Percentiles rank a stretch among this genome's conserved stretches.
Conservation (phyloP, 805 yeast genomes). For the Lachancea mirantina region DNA sequence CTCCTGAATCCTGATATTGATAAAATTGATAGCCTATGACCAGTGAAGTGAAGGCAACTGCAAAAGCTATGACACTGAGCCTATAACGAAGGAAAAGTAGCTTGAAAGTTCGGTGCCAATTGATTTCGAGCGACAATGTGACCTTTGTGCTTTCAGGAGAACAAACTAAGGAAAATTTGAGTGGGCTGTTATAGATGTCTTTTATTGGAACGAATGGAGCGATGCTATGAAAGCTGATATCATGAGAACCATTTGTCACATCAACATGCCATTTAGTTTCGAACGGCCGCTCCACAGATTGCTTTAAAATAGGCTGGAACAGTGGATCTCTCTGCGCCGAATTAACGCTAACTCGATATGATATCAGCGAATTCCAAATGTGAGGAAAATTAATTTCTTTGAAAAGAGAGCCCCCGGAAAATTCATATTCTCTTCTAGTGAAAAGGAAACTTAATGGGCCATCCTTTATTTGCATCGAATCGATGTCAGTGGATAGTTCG, state of each 20-base stretch:
- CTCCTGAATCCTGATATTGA: conserved; percentile 32
- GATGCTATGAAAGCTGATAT: conserved; percentile 48
- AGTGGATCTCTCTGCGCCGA: conserved; percentile 5
- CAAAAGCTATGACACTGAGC: conserved; percentile 62
- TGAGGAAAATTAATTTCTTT: conserved; percentile 22
- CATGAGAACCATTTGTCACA: conserved; percentile 34
- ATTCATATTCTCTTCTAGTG: conserved; percentile 5
- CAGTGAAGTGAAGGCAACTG: conserved; percentile 50
- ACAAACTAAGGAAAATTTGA: conserved; percentile 18
- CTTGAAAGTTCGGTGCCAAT: conserved; percentile 44
- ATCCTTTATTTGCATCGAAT: neutral
- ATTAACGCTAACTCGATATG: conserved; percentile 16
- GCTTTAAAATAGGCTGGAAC: conserved; percentile 63
- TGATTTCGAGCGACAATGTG: conserved; percentile 14
- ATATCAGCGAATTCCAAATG: conserved; percentile 25
- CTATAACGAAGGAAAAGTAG: conserved; percentile 71
- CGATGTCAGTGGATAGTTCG: conserved; percentile 6
- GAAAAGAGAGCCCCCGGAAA: conserved; percentile 3
- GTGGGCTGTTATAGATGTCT: conserved; percentile 14
- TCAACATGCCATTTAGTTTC: conserved; percentile 79
- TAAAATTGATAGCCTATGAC: conserved; percentile 50
- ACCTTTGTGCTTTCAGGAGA: conserved; percentile 18
- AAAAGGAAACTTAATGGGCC: conserved; percentile 15
- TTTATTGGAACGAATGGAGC: conserved; percentile 59
- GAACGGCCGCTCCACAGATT: conserved; percentile 52